Percentiles rank a stretch among this genome's conserved stretches.
phyloP scores from a whole-genome alignment of 345 rosid genomes.

The Eucalyptus fibrosa region DNA sequence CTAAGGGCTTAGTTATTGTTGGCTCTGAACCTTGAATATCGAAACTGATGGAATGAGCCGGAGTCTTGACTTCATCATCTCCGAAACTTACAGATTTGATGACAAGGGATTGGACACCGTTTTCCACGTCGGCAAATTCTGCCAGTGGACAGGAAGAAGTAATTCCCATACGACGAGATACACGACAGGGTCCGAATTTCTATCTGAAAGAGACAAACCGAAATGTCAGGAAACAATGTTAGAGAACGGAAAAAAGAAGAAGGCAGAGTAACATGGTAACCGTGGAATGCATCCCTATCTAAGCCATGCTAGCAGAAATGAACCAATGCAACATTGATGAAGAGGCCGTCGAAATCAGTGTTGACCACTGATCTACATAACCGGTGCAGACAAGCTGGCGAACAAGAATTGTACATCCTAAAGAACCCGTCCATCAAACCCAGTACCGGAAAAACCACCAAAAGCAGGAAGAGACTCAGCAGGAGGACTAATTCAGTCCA shows the following conservation, averaged over 20 bases:
- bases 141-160: slow-evolving; percentile 40
- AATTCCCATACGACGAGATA: slow-evolving; percentile 30
- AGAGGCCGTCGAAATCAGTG: background rate
- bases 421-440: background rate
- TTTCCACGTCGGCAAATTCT: slow-evolving; percentile 31
- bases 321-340: background rate
- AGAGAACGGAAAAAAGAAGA: background rate
- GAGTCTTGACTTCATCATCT: slow-evolving; percentile 44
- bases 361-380: background rate
- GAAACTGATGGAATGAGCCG: slow-evolving; percentile 52
- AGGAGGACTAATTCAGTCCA: background rate
- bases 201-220: background rate
- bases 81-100: slow-evolving; percentile 71
- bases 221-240: background rate
- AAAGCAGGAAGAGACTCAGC: background rate
- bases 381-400: background rate
- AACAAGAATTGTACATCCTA: background rate
- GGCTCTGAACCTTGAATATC: slow-evolving; percentile 31
- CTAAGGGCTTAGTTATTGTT: slow-evolving; percentile 33
- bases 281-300: background rate
- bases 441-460: background rate
- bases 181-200: background rate
- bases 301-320: background rate
- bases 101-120: slow-evolving; percentile 36
- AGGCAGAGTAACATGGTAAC: background rate